phyloP scores from a whole-genome alignment of 352 stramenopile genomes.

The Pythium phragmiticola region DNA sequence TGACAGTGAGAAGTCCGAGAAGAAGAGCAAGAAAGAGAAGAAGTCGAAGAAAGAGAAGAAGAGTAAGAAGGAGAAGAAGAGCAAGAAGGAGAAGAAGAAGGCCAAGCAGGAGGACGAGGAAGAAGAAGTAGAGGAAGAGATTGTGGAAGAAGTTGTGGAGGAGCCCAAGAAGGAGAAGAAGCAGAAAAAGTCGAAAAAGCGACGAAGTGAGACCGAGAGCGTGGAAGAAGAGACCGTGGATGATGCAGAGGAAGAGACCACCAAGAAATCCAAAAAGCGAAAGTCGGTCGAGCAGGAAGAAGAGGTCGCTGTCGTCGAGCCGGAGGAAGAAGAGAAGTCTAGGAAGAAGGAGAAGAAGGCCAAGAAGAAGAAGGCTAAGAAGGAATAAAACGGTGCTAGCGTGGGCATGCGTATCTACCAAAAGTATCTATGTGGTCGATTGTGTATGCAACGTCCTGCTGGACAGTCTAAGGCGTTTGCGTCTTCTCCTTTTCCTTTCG shows the following conservation, averaged over 20 bases:
- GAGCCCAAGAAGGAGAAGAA: conserved; percentile 27
- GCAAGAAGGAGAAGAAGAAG: conserved; percentile 27
- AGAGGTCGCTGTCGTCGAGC: neutral
- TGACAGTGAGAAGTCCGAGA: conserved; percentile 27
- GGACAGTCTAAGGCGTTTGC: neutral
- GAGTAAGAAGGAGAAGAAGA: conserved; percentile 30
- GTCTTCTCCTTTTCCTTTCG: neutral
- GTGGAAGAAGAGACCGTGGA: conserved; percentile 17
- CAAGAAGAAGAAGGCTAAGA: conserved; percentile 66
- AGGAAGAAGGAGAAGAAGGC: conserved; percentile 49
- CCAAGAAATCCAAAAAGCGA: conserved; percentile 31
- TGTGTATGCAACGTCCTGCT: neutral
- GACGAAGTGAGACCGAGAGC: conserved; percentile 24
- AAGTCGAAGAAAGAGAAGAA: conserved; percentile 30
- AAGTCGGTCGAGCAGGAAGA: conserved; percentile 22
- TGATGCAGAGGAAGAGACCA: conserved; percentile 26
- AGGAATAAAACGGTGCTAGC: conserved; percentile 27
- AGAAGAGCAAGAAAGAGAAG: conserved; percentile 35
- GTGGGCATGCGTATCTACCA: no score
- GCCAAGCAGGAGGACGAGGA: conserved; percentile 17
- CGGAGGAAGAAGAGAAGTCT: conserved; percentile 17
- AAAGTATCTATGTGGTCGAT: neutral
- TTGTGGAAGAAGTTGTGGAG: conserved; percentile 26
- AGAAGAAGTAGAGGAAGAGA: conserved; percentile 11
- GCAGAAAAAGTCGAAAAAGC: conserved; percentile 35